These are phyloP conservation scores for Candida suzukii DNA, from an alignment of 805 yeast species.

Conservation along the genomic window DNA sequence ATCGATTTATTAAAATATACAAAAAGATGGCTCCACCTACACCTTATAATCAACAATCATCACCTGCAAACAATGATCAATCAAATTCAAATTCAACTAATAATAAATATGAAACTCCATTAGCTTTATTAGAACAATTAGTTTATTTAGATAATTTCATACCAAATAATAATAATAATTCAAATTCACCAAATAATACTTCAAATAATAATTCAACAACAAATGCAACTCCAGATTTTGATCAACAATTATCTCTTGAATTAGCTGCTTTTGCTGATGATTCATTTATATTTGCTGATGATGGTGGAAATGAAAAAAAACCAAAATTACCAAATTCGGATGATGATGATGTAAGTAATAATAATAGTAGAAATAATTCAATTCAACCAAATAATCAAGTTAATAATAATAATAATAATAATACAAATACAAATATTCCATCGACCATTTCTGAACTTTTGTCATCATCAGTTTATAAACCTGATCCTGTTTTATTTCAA, in stretches of 20 bases:
- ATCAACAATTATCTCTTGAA: conserved; percentile 53
- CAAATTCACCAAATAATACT: no score
- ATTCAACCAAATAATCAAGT: background rate
- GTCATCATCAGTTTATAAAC: background rate
- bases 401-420: conserved; percentile 1
- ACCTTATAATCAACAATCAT: no score
- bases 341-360: conserved; percentile 2
- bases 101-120: conserved; percentile 23
- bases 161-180: conserved; percentile 30
- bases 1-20: no score
- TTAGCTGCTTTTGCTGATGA: conserved; percentile 81
- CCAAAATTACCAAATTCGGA: conserved; percentile 29
- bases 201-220: no score
- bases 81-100: conserved; percentile 4
- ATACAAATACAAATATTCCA: background rate
- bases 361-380: background rate
- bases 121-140: conserved; percentile 61
- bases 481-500: background rate
- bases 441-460: conserved; percentile 1
- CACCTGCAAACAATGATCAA: background rate
- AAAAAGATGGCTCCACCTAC: no score
- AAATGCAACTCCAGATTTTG: conserved; percentile 24
- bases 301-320: no score
- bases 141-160: conserved; percentile 76
- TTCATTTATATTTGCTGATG: conserved; percentile 71